These are phyloP conservation scores for Coniochaeta hoffmannii DNA, from an alignment of 2,329 filamentous ascomycete genomes.

Conservation along the genomic window DNA sequence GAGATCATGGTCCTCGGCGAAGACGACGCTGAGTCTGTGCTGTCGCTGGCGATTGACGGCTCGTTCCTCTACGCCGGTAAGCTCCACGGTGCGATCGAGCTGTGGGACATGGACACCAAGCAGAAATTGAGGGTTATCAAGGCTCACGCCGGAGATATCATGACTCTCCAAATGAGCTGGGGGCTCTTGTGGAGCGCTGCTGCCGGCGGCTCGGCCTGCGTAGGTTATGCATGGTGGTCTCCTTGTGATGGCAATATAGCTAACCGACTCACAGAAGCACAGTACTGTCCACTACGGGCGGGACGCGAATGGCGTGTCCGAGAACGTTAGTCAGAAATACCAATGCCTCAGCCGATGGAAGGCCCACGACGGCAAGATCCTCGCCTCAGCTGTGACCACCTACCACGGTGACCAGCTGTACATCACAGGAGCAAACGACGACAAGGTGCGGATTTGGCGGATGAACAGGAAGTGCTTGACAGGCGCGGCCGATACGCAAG, in stretches of 20 bases:
- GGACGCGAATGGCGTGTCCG: conserved; percentile 37
- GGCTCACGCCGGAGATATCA: conserved; percentile 72
- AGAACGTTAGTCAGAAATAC: conserved; percentile 47
- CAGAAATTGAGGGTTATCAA: conserved; percentile 85
- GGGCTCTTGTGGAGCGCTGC: conserved; percentile 82
- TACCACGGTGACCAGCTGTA: conserved; percentile 72
- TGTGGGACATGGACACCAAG: conserved; percentile 94
- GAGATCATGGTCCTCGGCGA: conserved; percentile 60
- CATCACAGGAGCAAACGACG: conserved; percentile 90
- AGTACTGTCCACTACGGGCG: conserved; percentile 58
- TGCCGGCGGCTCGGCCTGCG: conserved; percentile 80
- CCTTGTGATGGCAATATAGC: not conserved
- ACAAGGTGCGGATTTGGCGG: conserved; percentile 83
- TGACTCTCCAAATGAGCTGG: conserved; percentile 78
- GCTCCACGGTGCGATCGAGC: conserved; percentile 78
- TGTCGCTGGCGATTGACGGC: conserved; percentile 80
- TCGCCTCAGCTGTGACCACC: conserved; percentile 71
- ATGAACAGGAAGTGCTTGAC: conserved; percentile 41
- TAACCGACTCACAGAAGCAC: conserved; percentile 44
- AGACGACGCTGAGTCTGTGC: conserved; percentile 55
- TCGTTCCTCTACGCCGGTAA: conserved; percentile 91
- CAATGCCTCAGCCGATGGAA: conserved; percentile 25
- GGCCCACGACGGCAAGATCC: conserved; percentile 79
- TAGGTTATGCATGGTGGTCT: conserved; percentile 31
- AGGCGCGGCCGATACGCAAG: conserved; percentile 26